These are phyloP conservation scores for Cyclotella distinguenda DNA, from an alignment of 108 stramenopile species.

Conservation along the genomic window DNA sequence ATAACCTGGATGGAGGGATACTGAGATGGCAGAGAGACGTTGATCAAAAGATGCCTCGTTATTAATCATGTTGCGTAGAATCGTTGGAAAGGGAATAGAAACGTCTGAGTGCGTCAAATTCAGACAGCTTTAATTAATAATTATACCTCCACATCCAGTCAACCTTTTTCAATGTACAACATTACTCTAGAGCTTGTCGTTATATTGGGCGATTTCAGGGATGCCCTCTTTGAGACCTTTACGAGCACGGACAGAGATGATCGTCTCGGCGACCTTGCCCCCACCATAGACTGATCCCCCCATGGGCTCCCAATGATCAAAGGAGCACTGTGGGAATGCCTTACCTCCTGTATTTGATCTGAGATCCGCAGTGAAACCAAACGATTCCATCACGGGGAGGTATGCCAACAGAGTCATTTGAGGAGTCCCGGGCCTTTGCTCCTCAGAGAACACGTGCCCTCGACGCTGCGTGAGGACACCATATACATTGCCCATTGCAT, in stretches of 20 bases:
- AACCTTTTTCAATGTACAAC: no score
- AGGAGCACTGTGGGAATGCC: conserved; percentile 99
- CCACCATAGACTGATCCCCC: conserved; percentile 88
- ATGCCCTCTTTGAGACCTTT: conserved; percentile 96
- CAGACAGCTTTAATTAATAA: no score
- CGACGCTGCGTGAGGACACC: conserved; percentile 98
- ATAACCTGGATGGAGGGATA: conserved; percentile 92
- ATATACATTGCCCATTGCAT: conserved; percentile 99
- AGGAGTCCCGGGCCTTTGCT: conserved; percentile 96
- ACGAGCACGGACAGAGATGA: conserved; percentile 90
- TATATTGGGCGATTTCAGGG: conserved; percentile 94
- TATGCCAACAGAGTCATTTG: conserved; percentile 98
- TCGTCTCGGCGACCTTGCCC: conserved; percentile 88
- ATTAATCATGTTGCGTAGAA: no score
- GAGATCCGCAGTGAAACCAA: conserved; percentile 98
- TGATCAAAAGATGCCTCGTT: conserved; percentile 83
- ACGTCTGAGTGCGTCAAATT: no score
- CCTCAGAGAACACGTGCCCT: conserved; percentile 99
- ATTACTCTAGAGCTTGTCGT: conserved; percentile 96
- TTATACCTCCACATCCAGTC: no score
- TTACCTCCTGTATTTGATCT: conserved; percentile 99
- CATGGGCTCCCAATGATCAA: conserved; percentile 99
- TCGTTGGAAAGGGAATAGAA: no score
- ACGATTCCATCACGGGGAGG: conserved; percentile 99
- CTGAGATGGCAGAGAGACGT: conserved; percentile 89